These are phyloP conservation scores for Pholiota adiposa DNA, from an alignment of 1,284 basidiomycete species.

Conservation along the genomic window DNA sequence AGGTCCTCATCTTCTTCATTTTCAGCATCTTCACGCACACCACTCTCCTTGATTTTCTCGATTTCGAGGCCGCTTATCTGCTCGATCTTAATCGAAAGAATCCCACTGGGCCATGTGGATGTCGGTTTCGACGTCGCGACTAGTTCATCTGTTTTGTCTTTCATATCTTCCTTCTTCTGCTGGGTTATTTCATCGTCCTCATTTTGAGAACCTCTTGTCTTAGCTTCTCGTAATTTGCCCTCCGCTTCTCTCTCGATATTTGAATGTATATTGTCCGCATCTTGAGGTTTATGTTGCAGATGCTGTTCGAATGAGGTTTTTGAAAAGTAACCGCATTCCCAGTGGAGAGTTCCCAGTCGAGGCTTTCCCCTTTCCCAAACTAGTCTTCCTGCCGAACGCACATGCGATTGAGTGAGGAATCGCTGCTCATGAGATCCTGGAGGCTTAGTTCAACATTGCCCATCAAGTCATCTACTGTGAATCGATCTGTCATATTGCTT, in stretches of 20 bases:
- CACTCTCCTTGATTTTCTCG: constrained; percentile 45
- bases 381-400: constrained; percentile 53
- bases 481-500: constrained; percentile 43
- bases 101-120: constrained; percentile 54
- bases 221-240: too few species aligned
- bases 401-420: constrained; percentile 54
- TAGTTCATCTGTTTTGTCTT: constrained; percentile 58
- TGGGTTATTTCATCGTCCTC: constrained; percentile 33
- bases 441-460: too few species aligned
- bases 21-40: constrained; percentile 53
- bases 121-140: constrained; percentile 45
- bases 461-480: too few species aligned
- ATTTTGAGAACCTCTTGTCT: constrained; percentile 29
- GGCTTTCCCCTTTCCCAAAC: constrained; percentile 28
- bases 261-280: constrained; percentile 16
- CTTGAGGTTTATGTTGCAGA: constrained; percentile 24
- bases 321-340: constrained; percentile 44
- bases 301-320: constrained; percentile 45
- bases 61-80: too few species aligned
- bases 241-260: constrained; percentile 27
- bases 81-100: constrained; percentile 51
- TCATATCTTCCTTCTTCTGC: constrained; percentile 48
- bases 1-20: constrained; percentile 49
- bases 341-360: constrained; percentile 36
- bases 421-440: constrained; percentile 43